phyloP scores from a whole-genome alignment of 257 asterid species.

The Leonotis leonurus region DNA sequence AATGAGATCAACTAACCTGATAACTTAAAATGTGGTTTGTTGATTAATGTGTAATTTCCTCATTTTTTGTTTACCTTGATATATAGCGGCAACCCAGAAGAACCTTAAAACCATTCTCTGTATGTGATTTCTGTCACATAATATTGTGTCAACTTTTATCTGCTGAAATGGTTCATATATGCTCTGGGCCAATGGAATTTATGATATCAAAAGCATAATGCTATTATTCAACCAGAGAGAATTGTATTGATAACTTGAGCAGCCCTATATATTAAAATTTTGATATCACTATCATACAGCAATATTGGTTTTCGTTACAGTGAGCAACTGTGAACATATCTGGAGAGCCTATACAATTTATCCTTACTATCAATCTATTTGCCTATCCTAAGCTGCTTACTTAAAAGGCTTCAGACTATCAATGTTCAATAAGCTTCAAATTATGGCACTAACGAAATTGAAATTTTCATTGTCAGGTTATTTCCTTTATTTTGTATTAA shows the following conservation, averaged over 20 bases:
- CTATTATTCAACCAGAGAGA: neutral
- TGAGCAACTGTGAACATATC: conserved; percentile 1
- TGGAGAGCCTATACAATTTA: neutral
- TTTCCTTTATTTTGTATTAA: conserved; percentile 63
- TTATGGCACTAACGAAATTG: conserved; percentile 20
- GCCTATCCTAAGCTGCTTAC: conserved; percentile 10
- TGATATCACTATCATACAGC: neutral
- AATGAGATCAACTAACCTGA: no score
- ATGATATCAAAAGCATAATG: neutral
- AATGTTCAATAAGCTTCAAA: conserved; percentile 1
- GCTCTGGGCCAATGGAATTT: no score
- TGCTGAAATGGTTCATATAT: no score
- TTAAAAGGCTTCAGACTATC: neutral
- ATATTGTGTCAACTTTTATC: no score
- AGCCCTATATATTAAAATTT: neutral
- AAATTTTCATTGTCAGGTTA: conserved; percentile 58
- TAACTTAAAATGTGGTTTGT: neutral
- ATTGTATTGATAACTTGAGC: neutral
- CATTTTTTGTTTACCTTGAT: neutral
- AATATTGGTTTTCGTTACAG: neutral
- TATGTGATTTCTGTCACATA: neutral
- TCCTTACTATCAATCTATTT: neutral
- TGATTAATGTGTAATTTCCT: neutral
- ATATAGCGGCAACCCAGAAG: neutral
- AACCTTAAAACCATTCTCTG: neutral